Evolutionary conservation across 768 basidiomycete genomes (phyloP).

Genomic region (Cyathus striatus): DNA sequence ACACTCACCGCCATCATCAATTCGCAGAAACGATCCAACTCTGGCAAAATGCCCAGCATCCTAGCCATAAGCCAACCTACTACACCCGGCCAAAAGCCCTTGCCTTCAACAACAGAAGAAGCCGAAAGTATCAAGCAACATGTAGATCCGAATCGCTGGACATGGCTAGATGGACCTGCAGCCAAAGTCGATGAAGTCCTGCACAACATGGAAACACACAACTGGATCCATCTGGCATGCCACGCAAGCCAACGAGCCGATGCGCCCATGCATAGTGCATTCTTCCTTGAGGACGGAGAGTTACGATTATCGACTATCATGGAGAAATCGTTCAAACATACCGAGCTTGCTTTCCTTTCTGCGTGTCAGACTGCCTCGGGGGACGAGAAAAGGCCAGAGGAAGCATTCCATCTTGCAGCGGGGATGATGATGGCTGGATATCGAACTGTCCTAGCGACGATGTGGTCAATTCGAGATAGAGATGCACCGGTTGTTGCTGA

Average conservation of each 20-base stretch:
- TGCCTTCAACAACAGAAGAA: slow-evolving; percentile 9
- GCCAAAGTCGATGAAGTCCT: slow-evolving; percentile 11
- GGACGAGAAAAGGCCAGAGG: slow-evolving; percentile 18
- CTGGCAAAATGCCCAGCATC: too few relatives aligned
- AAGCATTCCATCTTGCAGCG: slow-evolving; percentile 30
- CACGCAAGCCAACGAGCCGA: slow-evolving; percentile 21
- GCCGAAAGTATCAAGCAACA: slow-evolving; percentile 1
- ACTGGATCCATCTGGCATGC: slow-evolving; percentile 28
- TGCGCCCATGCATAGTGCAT: slow-evolving; percentile 17
- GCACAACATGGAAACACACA: slow-evolving; percentile 7
- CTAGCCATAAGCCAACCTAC: slow-evolving; percentile 8
- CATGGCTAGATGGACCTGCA: slow-evolving; percentile 1
- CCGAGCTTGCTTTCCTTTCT: slow-evolving; percentile 30
- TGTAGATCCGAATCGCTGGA: too few relatives aligned
- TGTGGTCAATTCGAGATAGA: slow-evolving; percentile 31
- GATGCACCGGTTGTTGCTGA: slow-evolving; percentile 22
- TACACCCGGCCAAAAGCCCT: not conserved
- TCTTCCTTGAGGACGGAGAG: slow-evolving; percentile 12
- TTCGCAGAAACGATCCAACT: not conserved
- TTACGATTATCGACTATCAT: slow-evolving; percentile 10
- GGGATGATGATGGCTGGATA: slow-evolving; percentile 27
- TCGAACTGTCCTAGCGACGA: slow-evolving; percentile 25
- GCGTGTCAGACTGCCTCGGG: slow-evolving; percentile 35
- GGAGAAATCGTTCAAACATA: slow-evolving; percentile 5
- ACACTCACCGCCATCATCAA: slow-evolving; percentile 5